phyloP scores from a whole-genome alignment of 768 basidiomycete genomes.

The Tricholoma sp. region DNA sequence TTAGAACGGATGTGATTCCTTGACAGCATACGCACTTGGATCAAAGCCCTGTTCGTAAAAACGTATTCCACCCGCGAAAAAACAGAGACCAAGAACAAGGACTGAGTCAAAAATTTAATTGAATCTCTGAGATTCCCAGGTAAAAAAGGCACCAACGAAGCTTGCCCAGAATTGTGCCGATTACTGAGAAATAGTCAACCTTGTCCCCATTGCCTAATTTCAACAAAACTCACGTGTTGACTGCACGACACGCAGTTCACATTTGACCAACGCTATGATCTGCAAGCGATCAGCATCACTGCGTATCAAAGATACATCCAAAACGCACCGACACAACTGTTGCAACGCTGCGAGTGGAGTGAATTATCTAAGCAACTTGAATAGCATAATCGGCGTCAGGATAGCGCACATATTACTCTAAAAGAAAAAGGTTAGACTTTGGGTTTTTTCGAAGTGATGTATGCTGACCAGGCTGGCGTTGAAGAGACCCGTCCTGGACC shows the following conservation, averaged over 20 bases:
- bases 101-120: slow-evolving; percentile 35
- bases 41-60: slow-evolving; percentile 81
- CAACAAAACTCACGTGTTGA: slow-evolving; percentile 53
- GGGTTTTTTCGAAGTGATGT: neutral
- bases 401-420: slow-evolving; percentile 64
- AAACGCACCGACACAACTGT: slow-evolving; percentile 68
- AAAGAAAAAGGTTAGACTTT: slow-evolving; percentile 3
- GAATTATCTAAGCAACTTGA: neutral
- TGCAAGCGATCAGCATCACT: slow-evolving; percentile 18
- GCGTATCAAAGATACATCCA: neutral
- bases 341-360: slow-evolving; percentile 37
- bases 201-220: slow-evolving; percentile 2
- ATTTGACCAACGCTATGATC: slow-evolving; percentile 80
- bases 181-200: slow-evolving; percentile 38
- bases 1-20: neutral
- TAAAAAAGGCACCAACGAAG: slow-evolving; percentile 35
- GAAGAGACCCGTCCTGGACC: slow-evolving; percentile 69
- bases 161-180: slow-evolving; percentile 82
- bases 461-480: slow-evolving; percentile 71
- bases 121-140: neutral
- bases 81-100: slow-evolving; percentile 80
- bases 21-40: slow-evolving; percentile 39
- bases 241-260: slow-evolving; percentile 78
- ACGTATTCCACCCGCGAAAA: slow-evolving; percentile 74
- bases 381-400: slow-evolving; percentile 2